These are phyloP conservation scores for Cladosporium cucumerinum DNA, from an alignment of 2,329 filamentous ascomycete genomes.

Conservation along the genomic window DNA sequence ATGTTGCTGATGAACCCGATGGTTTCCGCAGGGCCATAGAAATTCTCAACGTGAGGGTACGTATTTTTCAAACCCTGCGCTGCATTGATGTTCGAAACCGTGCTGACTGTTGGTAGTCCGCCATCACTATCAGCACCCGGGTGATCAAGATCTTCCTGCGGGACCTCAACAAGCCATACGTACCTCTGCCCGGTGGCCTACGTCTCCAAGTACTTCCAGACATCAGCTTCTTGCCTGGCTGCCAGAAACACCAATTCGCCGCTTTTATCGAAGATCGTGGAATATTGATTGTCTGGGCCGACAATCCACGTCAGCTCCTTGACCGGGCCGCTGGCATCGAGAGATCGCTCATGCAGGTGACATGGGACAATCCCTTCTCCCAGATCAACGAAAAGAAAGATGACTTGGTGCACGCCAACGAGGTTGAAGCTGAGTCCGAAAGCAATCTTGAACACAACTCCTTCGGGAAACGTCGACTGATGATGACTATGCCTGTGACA, in stretches of 20 bases:
- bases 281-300: slow-evolving; percentile 62
- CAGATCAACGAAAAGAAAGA: slow-evolving; percentile 45
- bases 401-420: slow-evolving; percentile 35
- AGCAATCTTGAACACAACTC: slow-evolving; percentile 38
- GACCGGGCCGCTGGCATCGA: slow-evolving; percentile 53
- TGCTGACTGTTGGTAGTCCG: slow-evolving; percentile 45
- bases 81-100: neutral
- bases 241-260: slow-evolving; percentile 64
- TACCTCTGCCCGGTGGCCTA: slow-evolving; percentile 57
- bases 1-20: slow-evolving; percentile 44
- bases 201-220: slow-evolving; percentile 61
- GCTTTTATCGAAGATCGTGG: slow-evolving; percentile 59
- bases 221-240: slow-evolving; percentile 55
- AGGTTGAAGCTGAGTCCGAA: slow-evolving; percentile 30
- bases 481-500: slow-evolving; percentile 54
- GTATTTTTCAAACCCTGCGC: slow-evolving; percentile 21
- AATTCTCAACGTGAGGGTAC: slow-evolving; percentile 53
- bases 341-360: slow-evolving; percentile 54
- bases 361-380: slow-evolving; percentile 51
- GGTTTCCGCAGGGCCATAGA: slow-evolving; percentile 51
- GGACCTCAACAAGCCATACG: slow-evolving; percentile 49
- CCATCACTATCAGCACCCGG: slow-evolving; percentile 65
- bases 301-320: slow-evolving; percentile 56
- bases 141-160: slow-evolving; percentile 61
- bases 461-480: slow-evolving; percentile 36